Conservation (phyloP, 495 filamentous ascomycete genomes). For the Staphylotrichum longicolle region DNA sequence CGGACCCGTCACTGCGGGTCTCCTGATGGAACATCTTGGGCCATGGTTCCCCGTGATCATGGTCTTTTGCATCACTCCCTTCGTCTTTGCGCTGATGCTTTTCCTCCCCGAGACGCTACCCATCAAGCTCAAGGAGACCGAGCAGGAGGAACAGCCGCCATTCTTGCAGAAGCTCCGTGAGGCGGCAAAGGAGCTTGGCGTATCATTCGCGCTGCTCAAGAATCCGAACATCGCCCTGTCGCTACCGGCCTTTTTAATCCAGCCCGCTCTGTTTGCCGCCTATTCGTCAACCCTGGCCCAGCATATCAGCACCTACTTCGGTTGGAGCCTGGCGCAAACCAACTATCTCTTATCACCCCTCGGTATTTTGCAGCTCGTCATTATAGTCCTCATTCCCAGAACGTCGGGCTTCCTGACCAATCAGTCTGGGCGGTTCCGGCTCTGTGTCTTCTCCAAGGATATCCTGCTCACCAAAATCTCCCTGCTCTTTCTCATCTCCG, state of each 20-base stretch:
- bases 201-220: conserved; percentile 24
- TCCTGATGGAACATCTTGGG: conserved; percentile 51
- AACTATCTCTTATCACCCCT: conserved; percentile 53
- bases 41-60: conserved; percentile 56
- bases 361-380: conserved; percentile 49
- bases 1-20: conserved; percentile 46
- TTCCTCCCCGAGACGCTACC: conserved; percentile 56
- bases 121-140: conserved; percentile 11
- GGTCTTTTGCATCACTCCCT: conserved; percentile 43
- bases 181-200: conserved; percentile 16
- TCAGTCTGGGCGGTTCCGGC: conserved; percentile 27
- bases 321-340: conserved; percentile 53
- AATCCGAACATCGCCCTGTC: conserved; percentile 38
- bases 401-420: conserved; percentile 39
- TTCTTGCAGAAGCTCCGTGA: conserved; percentile 7
- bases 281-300: conserved; percentile 50
- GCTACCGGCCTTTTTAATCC: conserved; percentile 52
- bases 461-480: conserved; percentile 51
- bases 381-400: conserved; percentile 51
- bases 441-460: conserved; percentile 50
- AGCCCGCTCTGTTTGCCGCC: conserved; percentile 49
- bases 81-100: conserved; percentile 42
- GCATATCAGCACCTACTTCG: conserved; percentile 58
- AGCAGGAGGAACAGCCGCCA: conserved; percentile 14
- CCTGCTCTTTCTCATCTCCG: conserved; percentile 40